A percentile compares a stretch with the other conserved stretches of the same genome.
phyloP scores from a whole-genome alignment of 139 green algal species.

The Gonium pectorale region DNA sequence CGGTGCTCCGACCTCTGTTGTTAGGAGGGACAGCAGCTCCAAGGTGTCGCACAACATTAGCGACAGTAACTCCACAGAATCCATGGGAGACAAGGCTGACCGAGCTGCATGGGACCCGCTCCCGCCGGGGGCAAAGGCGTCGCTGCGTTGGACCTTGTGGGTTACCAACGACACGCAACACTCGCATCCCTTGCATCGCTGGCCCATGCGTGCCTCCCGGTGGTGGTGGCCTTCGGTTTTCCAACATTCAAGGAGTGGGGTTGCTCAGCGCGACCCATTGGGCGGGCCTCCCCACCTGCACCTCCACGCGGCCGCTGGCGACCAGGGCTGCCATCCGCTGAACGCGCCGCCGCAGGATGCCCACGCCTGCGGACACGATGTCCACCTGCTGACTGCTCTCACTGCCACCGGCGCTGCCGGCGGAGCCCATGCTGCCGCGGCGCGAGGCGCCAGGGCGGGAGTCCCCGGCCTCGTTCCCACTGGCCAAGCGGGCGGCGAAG shows the following conservation, averaged over 20 bases:
- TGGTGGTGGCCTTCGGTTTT: background rate
- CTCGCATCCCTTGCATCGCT: too few species aligned
- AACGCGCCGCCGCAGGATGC: conserved; percentile 1
- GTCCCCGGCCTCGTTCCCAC: too few species aligned
- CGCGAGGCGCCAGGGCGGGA: background rate
- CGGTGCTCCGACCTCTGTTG: background rate
- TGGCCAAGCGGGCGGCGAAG: too few species aligned
- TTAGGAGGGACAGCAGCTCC: background rate
- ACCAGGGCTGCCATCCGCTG: background rate
- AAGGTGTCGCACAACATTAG: too few species aligned
- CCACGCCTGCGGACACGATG: background rate
- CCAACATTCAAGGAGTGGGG: background rate
- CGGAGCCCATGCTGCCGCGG: too few species aligned
- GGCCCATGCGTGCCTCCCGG: too few species aligned
- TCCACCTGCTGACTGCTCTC: background rate
- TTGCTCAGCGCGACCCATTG: background rate
- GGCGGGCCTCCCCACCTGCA: background rate
- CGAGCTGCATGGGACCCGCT: too few species aligned
- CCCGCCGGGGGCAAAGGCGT: too few species aligned
- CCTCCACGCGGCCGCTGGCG: background rate
- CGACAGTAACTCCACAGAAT: too few species aligned
- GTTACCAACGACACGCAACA: background rate
- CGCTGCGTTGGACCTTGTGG: too few species aligned
- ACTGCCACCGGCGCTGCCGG: background rate
- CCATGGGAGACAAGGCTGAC: too few species aligned